A percentile compares a stretch with the other conserved stretches of the same genome.
These are phyloP conservation scores for Geosmithia morbida DNA, from an alignment of 2,329 filamentous ascomycete genomes.

Conservation along the genomic window DNA sequence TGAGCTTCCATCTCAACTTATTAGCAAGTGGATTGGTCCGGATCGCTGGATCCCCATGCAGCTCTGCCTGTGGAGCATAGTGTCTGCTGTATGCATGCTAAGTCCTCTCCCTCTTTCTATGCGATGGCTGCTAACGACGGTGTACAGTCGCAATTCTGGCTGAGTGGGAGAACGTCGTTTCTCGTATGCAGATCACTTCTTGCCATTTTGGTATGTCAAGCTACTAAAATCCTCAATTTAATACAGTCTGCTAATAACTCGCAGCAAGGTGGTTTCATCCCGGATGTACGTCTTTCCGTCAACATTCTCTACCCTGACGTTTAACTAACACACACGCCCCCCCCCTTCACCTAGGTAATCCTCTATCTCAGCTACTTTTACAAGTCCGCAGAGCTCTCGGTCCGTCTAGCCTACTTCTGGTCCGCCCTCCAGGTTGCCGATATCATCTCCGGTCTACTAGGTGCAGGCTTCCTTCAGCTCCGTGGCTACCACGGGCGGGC, in stretches of 20 bases:
- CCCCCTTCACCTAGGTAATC: conserved; percentile 14
- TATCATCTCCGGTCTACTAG: conserved; percentile 10
- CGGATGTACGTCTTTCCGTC: conserved; percentile 13
- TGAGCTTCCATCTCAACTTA: conserved; percentile 42
- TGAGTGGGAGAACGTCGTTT: conserved; percentile 17
- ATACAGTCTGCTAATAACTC: not conserved
- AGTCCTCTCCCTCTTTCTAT: not conserved
- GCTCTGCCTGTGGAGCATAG: conserved; percentile 40
- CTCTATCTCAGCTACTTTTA: conserved; percentile 13
- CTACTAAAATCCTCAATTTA: too few species aligned
- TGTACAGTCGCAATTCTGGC: conserved; percentile 9
- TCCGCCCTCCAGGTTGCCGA: conserved; percentile 9
- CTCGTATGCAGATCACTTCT: conserved; percentile 16
- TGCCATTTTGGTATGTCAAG: conserved; percentile 16
- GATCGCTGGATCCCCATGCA: conserved; percentile 47
- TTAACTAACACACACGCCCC: conserved; percentile 5
- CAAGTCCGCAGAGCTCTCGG: conserved; percentile 10
- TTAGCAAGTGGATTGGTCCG: conserved; percentile 41
- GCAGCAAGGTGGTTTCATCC: conserved; percentile 29
- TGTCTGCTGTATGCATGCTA: conserved; percentile 23
- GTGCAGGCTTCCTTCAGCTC: conserved; percentile 11
- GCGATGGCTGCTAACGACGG: not conserved
- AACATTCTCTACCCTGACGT: not conserved
- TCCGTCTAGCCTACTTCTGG: conserved; percentile 12
- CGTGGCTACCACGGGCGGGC: conserved; percentile 9